Percentiles rank a stretch among this genome's conserved stretches.
Conservation (phyloP, 176 grass and related monocot species). For the Rhynchospora tenuis region DNA sequence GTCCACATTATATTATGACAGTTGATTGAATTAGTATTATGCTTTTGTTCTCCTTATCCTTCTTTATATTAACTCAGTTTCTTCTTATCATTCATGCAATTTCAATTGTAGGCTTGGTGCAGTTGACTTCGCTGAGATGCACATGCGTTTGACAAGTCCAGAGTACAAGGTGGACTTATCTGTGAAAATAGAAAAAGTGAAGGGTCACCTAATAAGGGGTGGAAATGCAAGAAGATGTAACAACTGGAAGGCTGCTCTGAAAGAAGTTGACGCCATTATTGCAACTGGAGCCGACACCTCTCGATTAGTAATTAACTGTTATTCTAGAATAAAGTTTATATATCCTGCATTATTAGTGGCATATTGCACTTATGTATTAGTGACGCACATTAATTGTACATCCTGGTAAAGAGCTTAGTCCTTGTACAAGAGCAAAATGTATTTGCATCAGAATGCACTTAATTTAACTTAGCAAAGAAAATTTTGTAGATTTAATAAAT, state of each 20-base stretch:
- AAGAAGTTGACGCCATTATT: constrained; percentile 54
- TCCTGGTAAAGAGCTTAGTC: not conserved
- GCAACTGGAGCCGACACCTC: constrained; percentile 50
- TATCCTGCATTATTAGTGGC: not conserved
- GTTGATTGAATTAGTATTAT: not conserved
- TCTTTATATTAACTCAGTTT: constrained; percentile 13
- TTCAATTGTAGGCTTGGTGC: constrained; percentile 44
- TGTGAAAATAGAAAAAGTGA: constrained; percentile 49
- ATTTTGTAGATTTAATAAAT: not conserved
- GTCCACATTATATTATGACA: not conserved
- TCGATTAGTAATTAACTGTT: constrained; percentile 33
- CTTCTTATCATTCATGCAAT: not conserved
- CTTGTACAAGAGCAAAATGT: not conserved
- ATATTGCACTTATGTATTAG: not conserved
- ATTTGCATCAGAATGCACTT: not conserved
- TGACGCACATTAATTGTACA: not conserved
- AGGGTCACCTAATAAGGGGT: constrained; percentile 46
- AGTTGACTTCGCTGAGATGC: constrained; percentile 41
- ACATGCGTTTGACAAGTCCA: constrained; percentile 34
- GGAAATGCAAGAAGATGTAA: constrained; percentile 37
- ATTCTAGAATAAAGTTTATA: not conserved
- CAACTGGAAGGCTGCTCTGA: constrained; percentile 42
- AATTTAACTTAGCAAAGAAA: not conserved
- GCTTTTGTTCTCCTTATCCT: not conserved
- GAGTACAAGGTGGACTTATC: constrained; percentile 23